A percentile compares a stretch with the other conserved stretches of the same genome.
Conservation (phyloP, 208 protist genomes). For the Leishmania lainsoni region DNA sequence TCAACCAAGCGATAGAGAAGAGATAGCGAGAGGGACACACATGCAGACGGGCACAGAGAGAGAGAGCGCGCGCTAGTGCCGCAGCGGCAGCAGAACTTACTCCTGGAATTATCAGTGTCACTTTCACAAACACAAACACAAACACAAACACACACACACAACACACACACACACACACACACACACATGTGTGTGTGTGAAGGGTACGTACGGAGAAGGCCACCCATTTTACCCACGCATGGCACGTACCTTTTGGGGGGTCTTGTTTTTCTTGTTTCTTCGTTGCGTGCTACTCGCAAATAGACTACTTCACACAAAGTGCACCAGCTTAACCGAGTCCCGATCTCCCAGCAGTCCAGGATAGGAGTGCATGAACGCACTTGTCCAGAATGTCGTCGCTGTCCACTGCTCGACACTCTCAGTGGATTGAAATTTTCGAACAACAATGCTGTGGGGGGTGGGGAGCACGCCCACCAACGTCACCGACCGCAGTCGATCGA, state of each 20-base stretch:
- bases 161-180: not conserved
- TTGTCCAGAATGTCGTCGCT: conserved; percentile 75
- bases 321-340: conserved; percentile 67
- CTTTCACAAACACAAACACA: not conserved
- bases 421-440: conserved; percentile 69
- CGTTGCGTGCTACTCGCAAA: not conserved
- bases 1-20: not conserved
- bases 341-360: conserved; percentile 59
- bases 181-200: not conserved
- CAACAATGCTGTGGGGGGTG: conserved; percentile 77
- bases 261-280: not conserved
- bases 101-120: not conserved
- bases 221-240: not conserved
- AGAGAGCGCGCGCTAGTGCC: not conserved
- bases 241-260: not conserved
- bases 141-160: not conserved
- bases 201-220: not conserved
- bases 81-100: not conserved
- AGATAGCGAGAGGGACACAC: not conserved
- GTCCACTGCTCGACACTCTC: conserved; percentile 74
- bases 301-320: conserved; percentile 31
- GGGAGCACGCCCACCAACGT: conserved; percentile 86
- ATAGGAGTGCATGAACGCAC: conserved; percentile 55
- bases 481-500: conserved; percentile 47
- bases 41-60: not conserved